Percentiles rank a stretch among this genome's conserved stretches.
Conservation (phyloP, 345 rosid species). For the Salix exigua region DNA sequence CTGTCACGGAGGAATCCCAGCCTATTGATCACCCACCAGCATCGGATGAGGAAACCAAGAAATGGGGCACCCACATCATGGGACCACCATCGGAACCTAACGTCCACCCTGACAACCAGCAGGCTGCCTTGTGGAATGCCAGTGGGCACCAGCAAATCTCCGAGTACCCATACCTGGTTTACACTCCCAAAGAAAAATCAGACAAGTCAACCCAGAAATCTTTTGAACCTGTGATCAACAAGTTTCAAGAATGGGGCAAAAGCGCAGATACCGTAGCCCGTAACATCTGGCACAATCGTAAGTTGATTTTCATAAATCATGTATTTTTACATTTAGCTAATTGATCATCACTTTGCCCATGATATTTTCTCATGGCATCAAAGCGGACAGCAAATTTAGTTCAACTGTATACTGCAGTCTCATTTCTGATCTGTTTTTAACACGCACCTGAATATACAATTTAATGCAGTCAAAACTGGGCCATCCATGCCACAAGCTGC, state of each 20-base stretch:
- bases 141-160: constrained; percentile 43
- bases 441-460: not conserved
- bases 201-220: constrained; percentile 57
- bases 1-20: not conserved
- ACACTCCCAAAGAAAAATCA: constrained; percentile 1
- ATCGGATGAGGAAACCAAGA: constrained; percentile 41
- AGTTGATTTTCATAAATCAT: constrained; percentile 21
- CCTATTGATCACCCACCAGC: constrained; percentile 1
- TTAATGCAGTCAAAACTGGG: constrained; percentile 58
- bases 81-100: constrained; percentile 74
- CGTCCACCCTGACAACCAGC: constrained; percentile 80
- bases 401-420: too few relatives aligned
- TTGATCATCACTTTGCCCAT: too few relatives aligned
- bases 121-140: constrained; percentile 77
- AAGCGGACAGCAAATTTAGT: too few relatives aligned
- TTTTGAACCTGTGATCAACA: constrained; percentile 51
- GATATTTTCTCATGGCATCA: too few relatives aligned
- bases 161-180: constrained; percentile 64
- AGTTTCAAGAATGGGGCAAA: constrained; percentile 70
- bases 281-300: constrained; percentile 82
- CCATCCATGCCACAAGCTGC: constrained; percentile 71
- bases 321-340: too few relatives aligned
- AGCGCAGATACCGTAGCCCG: constrained; percentile 82
- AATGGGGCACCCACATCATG: constrained; percentile 52
- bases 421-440: too few relatives aligned